Evolutionary conservation across 2,329 filamentous ascomycete species (phyloP).

Genomic region (Alternaria sp.): DNA sequence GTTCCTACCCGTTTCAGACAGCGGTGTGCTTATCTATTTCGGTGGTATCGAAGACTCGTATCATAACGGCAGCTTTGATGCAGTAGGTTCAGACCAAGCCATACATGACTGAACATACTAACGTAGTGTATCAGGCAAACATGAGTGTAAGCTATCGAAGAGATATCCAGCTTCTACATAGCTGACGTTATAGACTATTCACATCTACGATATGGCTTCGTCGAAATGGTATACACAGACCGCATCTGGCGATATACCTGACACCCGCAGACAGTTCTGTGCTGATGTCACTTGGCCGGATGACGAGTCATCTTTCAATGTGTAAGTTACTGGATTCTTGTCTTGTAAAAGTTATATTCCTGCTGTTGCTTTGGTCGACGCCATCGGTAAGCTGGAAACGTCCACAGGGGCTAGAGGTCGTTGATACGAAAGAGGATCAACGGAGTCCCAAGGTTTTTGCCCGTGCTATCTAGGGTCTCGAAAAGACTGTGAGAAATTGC

Average conservation of each 20-base stretch:
- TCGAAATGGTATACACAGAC: conserved; percentile 68
- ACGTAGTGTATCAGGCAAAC: conserved; percentile 33
- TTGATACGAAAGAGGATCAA: not conserved
- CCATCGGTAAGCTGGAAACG: not conserved
- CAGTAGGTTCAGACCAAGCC: conserved; percentile 26
- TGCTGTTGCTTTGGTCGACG: not conserved
- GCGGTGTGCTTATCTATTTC: conserved; percentile 68
- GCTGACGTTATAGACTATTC: conserved; percentile 54
- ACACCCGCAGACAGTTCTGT: conserved; percentile 66
- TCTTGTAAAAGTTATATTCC: not conserved
- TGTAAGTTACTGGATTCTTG: conserved; percentile 54
- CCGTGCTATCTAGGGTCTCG: not conserved
- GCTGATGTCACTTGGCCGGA: conserved; percentile 67
- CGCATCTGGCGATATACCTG: conserved; percentile 63
- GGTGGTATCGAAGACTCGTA: conserved; percentile 63
- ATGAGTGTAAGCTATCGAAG: conserved; percentile 42
- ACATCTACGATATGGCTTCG: conserved; percentile 68
- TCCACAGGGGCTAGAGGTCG: not conserved
- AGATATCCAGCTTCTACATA: conserved; percentile 31
- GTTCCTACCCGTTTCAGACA: conserved; percentile 67
- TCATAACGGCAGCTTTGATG: conserved; percentile 58
- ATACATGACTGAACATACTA: conserved; percentile 7
- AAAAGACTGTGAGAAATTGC: not conserved
- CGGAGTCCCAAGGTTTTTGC: not conserved
- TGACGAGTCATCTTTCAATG: conserved; percentile 70